Percentiles rank a stretch among this genome's conserved stretches.
These are phyloP conservation scores for Cucumis hystrix DNA, from an alignment of 306 rosid species.

Conservation along the genomic window DNA sequence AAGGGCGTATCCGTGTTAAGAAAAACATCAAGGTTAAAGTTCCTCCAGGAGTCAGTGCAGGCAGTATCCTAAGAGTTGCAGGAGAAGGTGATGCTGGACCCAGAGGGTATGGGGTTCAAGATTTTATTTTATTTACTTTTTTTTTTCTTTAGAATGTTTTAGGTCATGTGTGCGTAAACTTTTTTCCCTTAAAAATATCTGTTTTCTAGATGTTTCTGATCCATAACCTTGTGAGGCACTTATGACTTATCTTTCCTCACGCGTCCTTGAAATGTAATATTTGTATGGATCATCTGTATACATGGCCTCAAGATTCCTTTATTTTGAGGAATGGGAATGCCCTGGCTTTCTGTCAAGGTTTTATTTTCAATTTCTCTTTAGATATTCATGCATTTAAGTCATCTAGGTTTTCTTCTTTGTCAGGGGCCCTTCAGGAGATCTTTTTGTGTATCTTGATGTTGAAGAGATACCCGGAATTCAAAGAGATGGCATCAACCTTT, in stretches of 20 bases:
- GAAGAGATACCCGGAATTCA: conserved; percentile 66
- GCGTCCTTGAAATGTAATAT: not conserved
- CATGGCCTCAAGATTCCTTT: not conserved
- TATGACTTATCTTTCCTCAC: not conserved
- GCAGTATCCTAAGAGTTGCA: conserved; percentile 85
- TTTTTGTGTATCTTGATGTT: conserved; percentile 81
- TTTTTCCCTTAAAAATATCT: not conserved
- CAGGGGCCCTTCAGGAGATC: conserved; percentile 97
- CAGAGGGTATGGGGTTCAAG: conserved; percentile 56
- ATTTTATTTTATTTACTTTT: no score
- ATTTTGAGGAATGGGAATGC: not conserved
- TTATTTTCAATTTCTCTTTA: not conserved
- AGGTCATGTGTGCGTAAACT: not conserved
- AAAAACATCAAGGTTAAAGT: conserved; percentile 81
- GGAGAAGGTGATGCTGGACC: conserved; percentile 97
- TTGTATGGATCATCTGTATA: not conserved
- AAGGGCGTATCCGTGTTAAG: conserved; percentile 72
- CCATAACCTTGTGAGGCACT: not conserved
- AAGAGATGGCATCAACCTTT: conserved; percentile 87
- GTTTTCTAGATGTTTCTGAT: not conserved
- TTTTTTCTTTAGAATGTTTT: not conserved
- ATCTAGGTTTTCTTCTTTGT: conserved; percentile 19
- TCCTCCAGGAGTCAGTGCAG: conserved; percentile 84
- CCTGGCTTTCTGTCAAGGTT: not conserved
- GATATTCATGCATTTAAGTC: not conserved